Percentiles rank a stretch among this genome's conserved stretches.
Conservation (phyloP, 1,284 basidiomycete species). For the Marasmius tenuissimus region DNA sequence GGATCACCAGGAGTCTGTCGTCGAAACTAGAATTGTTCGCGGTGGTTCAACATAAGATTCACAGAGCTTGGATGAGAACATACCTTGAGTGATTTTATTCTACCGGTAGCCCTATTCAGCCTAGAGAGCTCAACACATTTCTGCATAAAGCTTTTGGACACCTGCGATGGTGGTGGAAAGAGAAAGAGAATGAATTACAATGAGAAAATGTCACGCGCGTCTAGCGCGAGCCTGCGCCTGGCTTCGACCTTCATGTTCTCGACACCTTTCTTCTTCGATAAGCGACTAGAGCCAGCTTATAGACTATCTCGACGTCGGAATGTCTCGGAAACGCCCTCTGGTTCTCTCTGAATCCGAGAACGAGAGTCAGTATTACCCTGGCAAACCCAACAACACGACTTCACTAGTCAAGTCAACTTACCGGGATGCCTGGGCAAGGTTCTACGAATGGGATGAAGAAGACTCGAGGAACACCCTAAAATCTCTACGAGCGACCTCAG, state of each 20-base stretch:
- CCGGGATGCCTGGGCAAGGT: constrained; percentile 2
- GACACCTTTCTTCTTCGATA: too few species aligned
- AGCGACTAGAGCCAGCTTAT: too few species aligned
- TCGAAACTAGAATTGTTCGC: constrained; percentile 9
- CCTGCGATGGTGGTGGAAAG: neutral
- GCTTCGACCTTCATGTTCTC: too few species aligned
- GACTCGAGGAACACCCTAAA: neutral
- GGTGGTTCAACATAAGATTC: neutral
- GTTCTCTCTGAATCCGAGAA: too few species aligned
- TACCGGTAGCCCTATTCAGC: constrained; percentile 3
- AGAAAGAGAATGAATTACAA: neutral
- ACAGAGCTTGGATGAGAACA: neutral
- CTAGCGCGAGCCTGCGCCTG: too few species aligned
- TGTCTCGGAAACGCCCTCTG: too few species aligned
- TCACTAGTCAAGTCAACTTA: neutral
- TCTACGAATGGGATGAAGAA: constrained; percentile 4
- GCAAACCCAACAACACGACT: neutral
- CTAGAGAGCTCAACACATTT: constrained; percentile 13
- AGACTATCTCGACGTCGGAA: too few species aligned
- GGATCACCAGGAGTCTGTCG: constrained; percentile 8
- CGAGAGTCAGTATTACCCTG: neutral
- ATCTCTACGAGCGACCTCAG: neutral
- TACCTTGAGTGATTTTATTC: constrained; percentile 8
- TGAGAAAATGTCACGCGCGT: too few species aligned
- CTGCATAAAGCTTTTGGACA: constrained; percentile 4